These are phyloP conservation scores for Chytriomyces sp. DNA, from an alignment of 192 early-diverging fungal species.

Conservation along the genomic window DNA sequence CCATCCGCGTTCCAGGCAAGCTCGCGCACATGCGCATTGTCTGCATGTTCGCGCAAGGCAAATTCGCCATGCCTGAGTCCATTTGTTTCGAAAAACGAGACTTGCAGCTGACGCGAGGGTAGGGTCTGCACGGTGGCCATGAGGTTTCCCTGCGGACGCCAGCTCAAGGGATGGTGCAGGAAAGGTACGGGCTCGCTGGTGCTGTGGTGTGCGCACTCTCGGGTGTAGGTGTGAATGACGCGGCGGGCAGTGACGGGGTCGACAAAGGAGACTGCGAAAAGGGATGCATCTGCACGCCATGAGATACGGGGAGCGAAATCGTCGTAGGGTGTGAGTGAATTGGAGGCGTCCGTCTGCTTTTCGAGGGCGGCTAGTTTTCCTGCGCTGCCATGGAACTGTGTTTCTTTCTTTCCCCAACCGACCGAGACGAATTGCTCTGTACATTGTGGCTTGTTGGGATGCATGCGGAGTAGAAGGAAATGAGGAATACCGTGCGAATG, in stretches of 20 bases:
- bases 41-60: slow-evolving; percentile 60
- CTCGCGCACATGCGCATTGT: slow-evolving; percentile 46
- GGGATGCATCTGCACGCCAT: slow-evolving; percentile 91
- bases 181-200: slow-evolving; percentile 77
- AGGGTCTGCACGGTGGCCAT: slow-evolving; percentile 78
- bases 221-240: slow-evolving; percentile 76
- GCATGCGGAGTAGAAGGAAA: not conserved
- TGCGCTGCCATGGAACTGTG: slow-evolving; percentile 93
- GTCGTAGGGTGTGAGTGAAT: slow-evolving; percentile 56
- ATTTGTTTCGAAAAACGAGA: slow-evolving; percentile 94
- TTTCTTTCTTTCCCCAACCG: slow-evolving; percentile 98
- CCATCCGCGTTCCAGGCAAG: slow-evolving; percentile 90
- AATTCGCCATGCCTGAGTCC: slow-evolving; percentile 95
- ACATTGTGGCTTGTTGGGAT: not conserved
- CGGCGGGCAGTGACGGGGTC: slow-evolving; percentile 56
- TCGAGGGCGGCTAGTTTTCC: slow-evolving; percentile 72
- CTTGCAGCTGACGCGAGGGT: slow-evolving; percentile 73
- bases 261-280: slow-evolving; percentile 76
- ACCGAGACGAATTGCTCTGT: slow-evolving; percentile 71
- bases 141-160: slow-evolving; percentile 85
- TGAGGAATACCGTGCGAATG: not conserved
- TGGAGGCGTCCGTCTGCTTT: slow-evolving; percentile 45
- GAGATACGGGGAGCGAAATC: slow-evolving; percentile 73
- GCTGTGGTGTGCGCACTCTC: slow-evolving; percentile 82
- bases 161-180: slow-evolving; percentile 77